These are phyloP conservation scores for Boletus sp. DNA, from an alignment of 1,284 basidiomycete genomes.

Conservation along the genomic window DNA sequence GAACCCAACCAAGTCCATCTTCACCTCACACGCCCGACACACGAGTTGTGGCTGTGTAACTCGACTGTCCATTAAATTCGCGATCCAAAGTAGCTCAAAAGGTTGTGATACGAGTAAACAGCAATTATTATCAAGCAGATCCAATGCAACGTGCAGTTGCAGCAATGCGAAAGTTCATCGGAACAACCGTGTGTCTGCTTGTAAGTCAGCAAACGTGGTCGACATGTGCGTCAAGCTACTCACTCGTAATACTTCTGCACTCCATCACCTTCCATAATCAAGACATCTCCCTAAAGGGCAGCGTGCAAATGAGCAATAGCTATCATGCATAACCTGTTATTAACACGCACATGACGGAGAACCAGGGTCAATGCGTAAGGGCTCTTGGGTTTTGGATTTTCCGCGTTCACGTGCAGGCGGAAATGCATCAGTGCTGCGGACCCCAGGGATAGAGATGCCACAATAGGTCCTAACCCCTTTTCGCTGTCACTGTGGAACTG, in stretches of 20 bases:
- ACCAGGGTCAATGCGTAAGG: constrained; percentile 49
- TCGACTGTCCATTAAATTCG: too few relatives aligned
- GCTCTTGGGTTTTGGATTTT: constrained; percentile 32
- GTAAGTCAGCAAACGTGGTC: constrained; percentile 5
- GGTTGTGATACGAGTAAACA: not conserved
- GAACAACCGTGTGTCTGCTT: constrained; percentile 46
- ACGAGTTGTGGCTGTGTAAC: constrained; percentile 22
- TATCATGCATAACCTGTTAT: not conserved
- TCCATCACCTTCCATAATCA: constrained; percentile 67
- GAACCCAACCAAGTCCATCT: too few relatives aligned
- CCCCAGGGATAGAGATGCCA: constrained; percentile 71
- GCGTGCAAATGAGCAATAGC: not conserved
- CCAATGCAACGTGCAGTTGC: constrained; percentile 51
- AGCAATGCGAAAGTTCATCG: constrained; percentile 50
- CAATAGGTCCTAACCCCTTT: constrained; percentile 61
- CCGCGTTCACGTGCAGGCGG: constrained; percentile 42
- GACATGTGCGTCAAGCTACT: constrained; percentile 20
- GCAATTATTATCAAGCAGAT: constrained; percentile 14
- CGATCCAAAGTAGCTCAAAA: not conserved
- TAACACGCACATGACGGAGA: constrained; percentile 58
- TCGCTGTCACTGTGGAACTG: constrained; percentile 78
- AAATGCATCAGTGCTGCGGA: constrained; percentile 75
- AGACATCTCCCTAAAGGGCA: constrained; percentile 59
- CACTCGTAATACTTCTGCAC: constrained; percentile 71
- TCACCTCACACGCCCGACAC: not conserved